Evolutionary conservation across 352 stramenopile genomes (phyloP).

Genomic region (Globisporangium cystogenes): DNA sequence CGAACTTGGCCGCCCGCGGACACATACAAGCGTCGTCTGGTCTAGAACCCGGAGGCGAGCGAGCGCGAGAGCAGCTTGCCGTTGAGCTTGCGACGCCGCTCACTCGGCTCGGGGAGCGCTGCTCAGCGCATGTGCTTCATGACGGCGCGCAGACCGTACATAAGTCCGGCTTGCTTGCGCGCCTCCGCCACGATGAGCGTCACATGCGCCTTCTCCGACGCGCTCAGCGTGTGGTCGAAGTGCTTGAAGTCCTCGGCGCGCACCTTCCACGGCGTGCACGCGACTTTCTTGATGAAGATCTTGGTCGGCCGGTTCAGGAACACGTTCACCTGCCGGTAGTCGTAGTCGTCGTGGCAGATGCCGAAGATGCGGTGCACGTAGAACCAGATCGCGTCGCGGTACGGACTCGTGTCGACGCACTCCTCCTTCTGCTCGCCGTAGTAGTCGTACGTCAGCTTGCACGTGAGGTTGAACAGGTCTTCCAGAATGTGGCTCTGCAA

Average conservation of each 20-base stretch:
- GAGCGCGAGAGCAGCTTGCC: not conserved
- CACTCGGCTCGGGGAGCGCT: too few species aligned
- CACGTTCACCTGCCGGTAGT: constrained; percentile 81
- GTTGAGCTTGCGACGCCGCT: not conserved
- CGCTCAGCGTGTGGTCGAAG: constrained; percentile 73
- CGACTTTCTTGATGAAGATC: constrained; percentile 85
- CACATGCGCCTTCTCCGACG: constrained; percentile 84
- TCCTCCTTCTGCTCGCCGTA: constrained; percentile 54
- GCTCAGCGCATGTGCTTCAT: constrained; percentile 84
- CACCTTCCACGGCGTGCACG: constrained; percentile 83
- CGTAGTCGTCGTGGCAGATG: constrained; percentile 87
- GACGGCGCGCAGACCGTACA: constrained; percentile 82
- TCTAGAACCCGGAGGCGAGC: not conserved
- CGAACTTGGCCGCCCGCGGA: not conserved
- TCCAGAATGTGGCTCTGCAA: constrained; percentile 61
- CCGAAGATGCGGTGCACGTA: constrained; percentile 87
- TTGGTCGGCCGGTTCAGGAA: constrained; percentile 82
- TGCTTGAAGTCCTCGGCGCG: constrained; percentile 76
- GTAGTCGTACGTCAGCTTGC: constrained; percentile 80
- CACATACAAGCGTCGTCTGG: not conserved
- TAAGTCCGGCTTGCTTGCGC: constrained; percentile 81
- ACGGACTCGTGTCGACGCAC: constrained; percentile 72
- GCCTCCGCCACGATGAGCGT: constrained; percentile 79
- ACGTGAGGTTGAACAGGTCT: constrained; percentile 83
- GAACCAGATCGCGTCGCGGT: constrained; percentile 83